Evolutionary conservation across 129 eudicot genomes (phyloP).

Genomic region (Helianthus annuus): DNA sequence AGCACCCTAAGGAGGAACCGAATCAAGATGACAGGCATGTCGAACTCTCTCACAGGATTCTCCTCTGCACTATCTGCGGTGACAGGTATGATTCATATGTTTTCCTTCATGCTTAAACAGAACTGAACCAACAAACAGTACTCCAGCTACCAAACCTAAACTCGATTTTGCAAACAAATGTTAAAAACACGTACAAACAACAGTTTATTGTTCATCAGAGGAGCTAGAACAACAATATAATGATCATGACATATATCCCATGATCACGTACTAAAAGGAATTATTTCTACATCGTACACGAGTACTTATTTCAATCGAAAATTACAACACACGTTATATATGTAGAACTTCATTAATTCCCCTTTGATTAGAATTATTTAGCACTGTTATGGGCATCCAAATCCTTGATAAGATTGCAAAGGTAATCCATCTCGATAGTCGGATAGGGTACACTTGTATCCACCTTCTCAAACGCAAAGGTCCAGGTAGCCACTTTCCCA

Average conservation of each 20-base stretch:
- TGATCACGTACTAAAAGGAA: not conserved
- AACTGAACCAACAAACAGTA: no score
- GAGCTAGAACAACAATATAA: not conserved
- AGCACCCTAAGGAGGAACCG: no score
- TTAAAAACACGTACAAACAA: not conserved
- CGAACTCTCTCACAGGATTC: no score
- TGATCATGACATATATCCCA: not conserved
- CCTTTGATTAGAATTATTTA: not conserved
- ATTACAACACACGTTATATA: not conserved
- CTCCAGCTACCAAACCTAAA: no score
- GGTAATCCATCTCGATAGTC: conserved; percentile 23
- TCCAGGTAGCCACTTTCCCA: conserved; percentile 37
- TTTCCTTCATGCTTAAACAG: no score
- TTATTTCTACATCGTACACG: not conserved
- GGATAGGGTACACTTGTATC: conserved; percentile 29
- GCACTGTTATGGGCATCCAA: conserved; percentile 16
- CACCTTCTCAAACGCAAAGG: conserved; percentile 38
- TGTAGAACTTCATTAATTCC: not conserved
- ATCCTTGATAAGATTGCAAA: conserved; percentile 20
- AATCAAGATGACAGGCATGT: no score
- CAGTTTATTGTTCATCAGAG: no score
- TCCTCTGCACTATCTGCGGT: no score
- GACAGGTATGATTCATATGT: no score
- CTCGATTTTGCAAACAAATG: no score
- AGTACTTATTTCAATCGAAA: not conserved